Evolutionary conservation across 2,329 filamentous ascomycete species (phyloP), one percentile per base, ranked within the genome.

Genomic region (Biscogniauxia sp.): DNA sequence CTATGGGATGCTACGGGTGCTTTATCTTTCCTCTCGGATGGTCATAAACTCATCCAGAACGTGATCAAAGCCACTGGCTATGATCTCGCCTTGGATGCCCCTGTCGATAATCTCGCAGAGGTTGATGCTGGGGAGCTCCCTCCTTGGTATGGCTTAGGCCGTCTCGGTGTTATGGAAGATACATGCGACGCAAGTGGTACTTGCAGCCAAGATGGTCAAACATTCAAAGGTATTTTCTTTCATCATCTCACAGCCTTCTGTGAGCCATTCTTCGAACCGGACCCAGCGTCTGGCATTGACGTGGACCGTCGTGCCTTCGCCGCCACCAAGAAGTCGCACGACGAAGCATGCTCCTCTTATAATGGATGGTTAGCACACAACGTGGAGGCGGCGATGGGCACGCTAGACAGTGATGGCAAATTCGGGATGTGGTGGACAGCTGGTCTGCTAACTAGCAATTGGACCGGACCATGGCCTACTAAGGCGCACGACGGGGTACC

Each of bases 221-320:
- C 91, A 0, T 97, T 97, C 84, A 98, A 97, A 74, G 91, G 92
- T 26, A 94, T 97, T 59, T 97, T 93, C 80, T 96, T 97, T 77
- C 91, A 96, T 71, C 94, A 97, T 72, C 79, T 97, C 2, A 84
- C 87, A 0, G 78, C 86, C 0, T 97, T 97, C 73, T 97, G 94
- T 74, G 81, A 83, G 4, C 83, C 86, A 0, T 75, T 96, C 0
- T 70, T 78, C 9, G 74, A 82, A 1, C 74, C 73, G 4, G 8
- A 62, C 0, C 66, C 65, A 15, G 61, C 70, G 1, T 58, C 72
- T 23, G 64, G 65, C 5, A 70, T 68, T 49, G 64, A 66, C 1
- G 64, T 77, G 13, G 69, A 78, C 41, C 57, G 58, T 5, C 67
- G 68, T 6, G 71, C 69, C 11, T 74, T 77, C 50, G 58, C 64